Base-by-base conservation (phyloP, 768 basidiomycete genomes). In the Boletellus emodensis region DNA sequence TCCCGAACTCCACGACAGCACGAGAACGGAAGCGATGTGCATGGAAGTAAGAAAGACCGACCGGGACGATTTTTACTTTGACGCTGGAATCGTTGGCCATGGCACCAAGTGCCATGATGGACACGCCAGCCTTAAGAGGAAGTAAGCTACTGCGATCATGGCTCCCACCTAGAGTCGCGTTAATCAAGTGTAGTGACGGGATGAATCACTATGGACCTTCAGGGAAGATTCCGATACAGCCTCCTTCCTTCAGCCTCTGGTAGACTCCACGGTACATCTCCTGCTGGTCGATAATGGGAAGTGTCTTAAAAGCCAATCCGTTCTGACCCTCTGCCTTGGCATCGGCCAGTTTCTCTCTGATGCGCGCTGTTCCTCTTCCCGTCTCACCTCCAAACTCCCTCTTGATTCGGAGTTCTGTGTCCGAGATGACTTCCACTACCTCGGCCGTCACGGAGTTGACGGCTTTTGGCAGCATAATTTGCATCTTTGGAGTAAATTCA, bases 61-160 rank as follows among this genome's bases (percentile, higher is more conserved):
- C 84, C 65, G 94, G 83, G 64, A 94, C 94, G 54, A 99, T 91
- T 67, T 91, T 90, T 64, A 99, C 93, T 56, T 84, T 81, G 33
- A 94, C 75, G 51, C 74, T 81, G 6, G 93, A 85, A 64, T 97
- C 82, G 54, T 88, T 87, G 10, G 90, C 90, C 92, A 98, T 95
- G 5, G 96, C 94, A 22, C 96, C 96, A 9, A 99, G 78, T 20
- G 96, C 94, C 94, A 99, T 98, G 60, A 98, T 81, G 2, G 94
- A 89, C 33, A 98, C 94, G 5, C 96, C 96, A 26, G 96, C 96
- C 71, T 99, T 99, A 36, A 99, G 78, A 2, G 96, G 96, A 17
- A 98, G 81, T 44, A 98, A 79, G 69, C 98, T 94, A 9, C 91
- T 94, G 36, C 96, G 86, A 70, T 99, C 96, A 68, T 99, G 96